Evolutionary conservation across 805 yeast species (phyloP), one percentile per base, ranked within the genome.

Genomic region (Candida stauntonica): DNA sequence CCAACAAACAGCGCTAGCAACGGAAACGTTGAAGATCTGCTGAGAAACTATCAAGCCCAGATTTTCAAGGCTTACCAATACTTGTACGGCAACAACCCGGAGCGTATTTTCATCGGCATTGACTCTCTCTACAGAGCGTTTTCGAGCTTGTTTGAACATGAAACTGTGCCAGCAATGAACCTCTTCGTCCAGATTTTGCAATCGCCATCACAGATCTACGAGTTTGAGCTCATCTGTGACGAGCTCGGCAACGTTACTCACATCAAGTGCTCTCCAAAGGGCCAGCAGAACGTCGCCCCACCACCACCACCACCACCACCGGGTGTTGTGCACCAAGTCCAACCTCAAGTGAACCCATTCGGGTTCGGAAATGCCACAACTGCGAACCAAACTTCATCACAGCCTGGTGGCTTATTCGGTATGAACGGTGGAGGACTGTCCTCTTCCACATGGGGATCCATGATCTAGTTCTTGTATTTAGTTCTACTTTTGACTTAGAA

Each of bases 121-220:
- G 44, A 35, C 13, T 27, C 39, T 5, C 23, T 40, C 6, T 40
- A 40, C 17, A 24, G 37, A 5, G 39, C 39, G 2, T 35, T 40
- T 28, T 14, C 34, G 16, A 19, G 27, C 12, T 16, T 31, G 16
- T 31, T 35, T 29, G 39, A 35, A 5, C 29, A 20, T 37, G 3
- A 14, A 15, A 5, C 31, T 35, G 16, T 26, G 28, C 39, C 44
- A 23, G 15, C 21, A 7, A 29, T 36, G 29, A 27, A 26, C 2
- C 17, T 50, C 9, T 48, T 52, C 29, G 11, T 39, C 5, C 29
- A 41, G n/a, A 34, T 51, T 5, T 18, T 45, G 15, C 47, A 47
- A 14, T 30, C 49, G 3, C 27, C 27, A 4, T 45, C 52, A 3
- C 31, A 35, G 8, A 24, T 26, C 4, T 50, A 44, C 26, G 41